These are phyloP conservation scores for Aureobasidium sp. DNA, from an alignment of 2,329 filamentous ascomycete species.

Conservation along the genomic window DNA sequence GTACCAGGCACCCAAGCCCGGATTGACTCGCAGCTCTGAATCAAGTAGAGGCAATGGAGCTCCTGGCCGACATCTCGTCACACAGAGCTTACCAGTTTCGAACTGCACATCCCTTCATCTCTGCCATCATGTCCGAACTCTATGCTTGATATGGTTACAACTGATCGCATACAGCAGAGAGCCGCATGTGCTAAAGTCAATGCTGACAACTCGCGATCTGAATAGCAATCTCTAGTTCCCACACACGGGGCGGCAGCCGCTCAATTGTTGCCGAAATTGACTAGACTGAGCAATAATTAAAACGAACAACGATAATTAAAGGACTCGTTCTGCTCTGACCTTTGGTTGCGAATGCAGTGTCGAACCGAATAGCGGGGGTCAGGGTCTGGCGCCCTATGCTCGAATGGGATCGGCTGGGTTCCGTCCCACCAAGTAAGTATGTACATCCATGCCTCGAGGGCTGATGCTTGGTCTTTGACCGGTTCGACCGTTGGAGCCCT, in stretches of 20 bases:
- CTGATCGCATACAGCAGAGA: background rate
- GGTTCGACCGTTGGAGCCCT: slow-evolving; percentile 13
- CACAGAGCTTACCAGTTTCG: background rate
- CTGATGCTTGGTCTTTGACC: slow-evolving; percentile 12
- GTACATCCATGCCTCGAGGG: background rate
- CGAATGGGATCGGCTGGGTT: slow-evolving; percentile 13
- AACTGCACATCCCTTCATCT: background rate
- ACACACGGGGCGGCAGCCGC: background rate
- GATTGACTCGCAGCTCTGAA: slow-evolving; percentile 8
- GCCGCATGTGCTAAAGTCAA: background rate
- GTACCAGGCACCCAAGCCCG: background rate
- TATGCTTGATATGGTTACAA: background rate
- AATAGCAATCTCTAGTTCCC: background rate
- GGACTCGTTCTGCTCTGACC: slow-evolving; percentile 1
- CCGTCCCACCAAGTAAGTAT: slow-evolving; percentile 13
- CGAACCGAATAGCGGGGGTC: slow-evolving; percentile 14
- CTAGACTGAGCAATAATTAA: slow-evolving; percentile 7
- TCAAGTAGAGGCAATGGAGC: slow-evolving; percentile 17
- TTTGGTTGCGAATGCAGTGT: background rate
- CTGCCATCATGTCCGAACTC: background rate
- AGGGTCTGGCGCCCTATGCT: slow-evolving; percentile 14
- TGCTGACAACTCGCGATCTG: background rate
- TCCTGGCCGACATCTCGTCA: slow-evolving; percentile 21
- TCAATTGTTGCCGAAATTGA: slow-evolving; percentile 1
- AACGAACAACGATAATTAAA: slow-evolving; percentile 14